Percentiles rank a stretch among this genome's conserved stretches.
phyloP scores from a whole-genome alignment of 805 yeast genomes.

The Pichia scutulata region DNA sequence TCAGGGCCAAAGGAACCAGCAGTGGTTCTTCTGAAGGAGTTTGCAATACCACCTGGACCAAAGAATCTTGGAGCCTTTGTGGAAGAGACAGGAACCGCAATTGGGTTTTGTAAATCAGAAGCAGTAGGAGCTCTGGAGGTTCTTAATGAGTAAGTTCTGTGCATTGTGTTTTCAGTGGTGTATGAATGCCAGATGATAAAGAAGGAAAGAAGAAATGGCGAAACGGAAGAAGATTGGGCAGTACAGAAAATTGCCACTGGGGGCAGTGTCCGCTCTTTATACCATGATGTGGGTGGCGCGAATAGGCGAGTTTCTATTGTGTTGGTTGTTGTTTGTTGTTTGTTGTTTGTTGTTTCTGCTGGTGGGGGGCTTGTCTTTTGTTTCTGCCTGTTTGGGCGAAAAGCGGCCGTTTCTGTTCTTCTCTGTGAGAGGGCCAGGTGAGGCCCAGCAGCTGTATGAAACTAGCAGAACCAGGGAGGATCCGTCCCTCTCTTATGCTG shows the following conservation, averaged over 20 bases:
- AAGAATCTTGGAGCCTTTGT: conserved; percentile 61
- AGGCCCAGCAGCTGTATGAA: too few relatives aligned
- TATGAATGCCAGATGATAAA: neutral
- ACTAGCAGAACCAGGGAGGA: neutral
- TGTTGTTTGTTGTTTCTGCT: neutral
- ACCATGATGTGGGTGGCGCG: neutral
- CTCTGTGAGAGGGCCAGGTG: too few relatives aligned
- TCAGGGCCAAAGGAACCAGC: conserved; percentile 82
- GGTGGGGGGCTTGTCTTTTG: neutral
- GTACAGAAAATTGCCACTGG: neutral
- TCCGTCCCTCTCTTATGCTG: too few relatives aligned
- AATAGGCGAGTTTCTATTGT: neutral
- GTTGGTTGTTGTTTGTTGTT: neutral
- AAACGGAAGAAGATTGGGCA: neutral
- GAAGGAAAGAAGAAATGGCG: neutral
- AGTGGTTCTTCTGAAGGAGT: conserved; percentile 47
- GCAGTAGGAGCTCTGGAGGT: conserved; percentile 76
- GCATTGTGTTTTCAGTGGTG: conserved; percentile 40
- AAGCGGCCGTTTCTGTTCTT: too few relatives aligned
- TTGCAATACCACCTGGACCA: conserved; percentile 65
- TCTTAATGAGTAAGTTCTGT: conserved; percentile 80
- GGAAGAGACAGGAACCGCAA: conserved; percentile 71
- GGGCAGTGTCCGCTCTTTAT: neutral
- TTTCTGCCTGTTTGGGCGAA: neutral
- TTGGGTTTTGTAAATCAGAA: conserved; percentile 70